Conservation (phyloP, 306 rosid species). For the Trifolium pratense region DNA sequence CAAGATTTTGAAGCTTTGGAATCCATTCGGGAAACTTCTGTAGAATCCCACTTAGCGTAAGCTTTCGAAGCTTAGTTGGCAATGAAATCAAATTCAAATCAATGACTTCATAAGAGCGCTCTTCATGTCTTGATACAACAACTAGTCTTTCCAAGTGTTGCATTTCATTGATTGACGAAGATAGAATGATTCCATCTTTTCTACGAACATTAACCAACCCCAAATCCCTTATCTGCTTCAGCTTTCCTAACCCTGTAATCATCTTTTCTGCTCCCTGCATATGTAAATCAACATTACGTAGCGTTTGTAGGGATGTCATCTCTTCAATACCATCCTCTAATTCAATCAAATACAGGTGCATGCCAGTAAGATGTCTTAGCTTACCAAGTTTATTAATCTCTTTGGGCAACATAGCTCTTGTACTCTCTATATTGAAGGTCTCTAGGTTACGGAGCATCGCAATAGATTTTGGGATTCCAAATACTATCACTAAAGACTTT, state of each 20-base stretch:
- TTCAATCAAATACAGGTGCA: neutral
- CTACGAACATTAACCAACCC: neutral
- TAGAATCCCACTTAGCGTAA: neutral
- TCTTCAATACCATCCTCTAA: neutral
- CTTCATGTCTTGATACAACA: rapidly evolving
- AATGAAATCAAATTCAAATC: neutral
- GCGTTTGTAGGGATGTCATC: neutral
- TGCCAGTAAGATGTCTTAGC: neutral
- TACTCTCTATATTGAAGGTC: neutral
- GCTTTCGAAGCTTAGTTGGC: neutral
- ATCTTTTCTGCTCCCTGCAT: neutral
- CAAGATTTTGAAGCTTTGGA: neutral
- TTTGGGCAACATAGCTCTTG: neutral
- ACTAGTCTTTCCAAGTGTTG: neutral
- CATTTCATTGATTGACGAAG: conserved; percentile 4
- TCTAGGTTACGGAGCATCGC: conserved; percentile 20
- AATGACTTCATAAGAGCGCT: neutral
- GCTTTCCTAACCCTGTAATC: conserved; percentile 1
- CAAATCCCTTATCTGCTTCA: conserved; percentile 1
- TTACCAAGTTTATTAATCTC: conserved; percentile 28
- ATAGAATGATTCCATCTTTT: neutral
- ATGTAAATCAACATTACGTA: neutral
- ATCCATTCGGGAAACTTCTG: neutral
- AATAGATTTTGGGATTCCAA: neutral
- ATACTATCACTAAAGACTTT: neutral